These are phyloP conservation scores for Tritrichomonas foetus DNA, from an alignment of 208 protist genomes.

Conservation along the genomic window DNA sequence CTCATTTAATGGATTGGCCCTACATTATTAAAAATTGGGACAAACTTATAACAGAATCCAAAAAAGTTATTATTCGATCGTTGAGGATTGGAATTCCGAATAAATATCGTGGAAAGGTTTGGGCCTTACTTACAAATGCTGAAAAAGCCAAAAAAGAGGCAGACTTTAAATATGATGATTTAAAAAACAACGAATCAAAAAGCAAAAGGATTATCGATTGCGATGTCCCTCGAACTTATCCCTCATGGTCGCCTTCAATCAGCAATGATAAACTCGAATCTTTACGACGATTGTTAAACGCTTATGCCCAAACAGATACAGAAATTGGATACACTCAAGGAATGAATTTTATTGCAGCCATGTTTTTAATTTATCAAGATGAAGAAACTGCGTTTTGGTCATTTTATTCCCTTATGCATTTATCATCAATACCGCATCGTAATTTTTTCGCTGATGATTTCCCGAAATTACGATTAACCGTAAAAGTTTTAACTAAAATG, in stretches of 20 bases:
- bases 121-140: neutral
- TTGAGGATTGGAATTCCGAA: neutral
- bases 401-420: conserved; percentile 21
- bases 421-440: neutral
- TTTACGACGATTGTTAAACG: neutral
- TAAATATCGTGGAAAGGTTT: conserved; percentile 1
- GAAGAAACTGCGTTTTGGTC: conserved; percentile 20
- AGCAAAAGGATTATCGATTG: neutral
- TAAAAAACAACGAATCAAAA: neutral
- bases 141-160: neutral
- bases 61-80: neutral
- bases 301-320: conserved; percentile 29
- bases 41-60: neutral
- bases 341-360: conserved; percentile 43
- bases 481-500: neutral
- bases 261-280: neutral
- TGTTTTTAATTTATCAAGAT: neutral
- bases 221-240: conserved; percentile 24
- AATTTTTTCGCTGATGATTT: neutral
- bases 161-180: neutral
- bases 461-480: neutral
- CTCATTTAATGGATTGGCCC: neutral
- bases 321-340: conserved; percentile 39
- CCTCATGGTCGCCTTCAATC: neutral
- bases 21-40: conserved; percentile 17